Conservation (phyloP, 1,139 yeast species). For the Magnusiomyces sp. region DNA sequence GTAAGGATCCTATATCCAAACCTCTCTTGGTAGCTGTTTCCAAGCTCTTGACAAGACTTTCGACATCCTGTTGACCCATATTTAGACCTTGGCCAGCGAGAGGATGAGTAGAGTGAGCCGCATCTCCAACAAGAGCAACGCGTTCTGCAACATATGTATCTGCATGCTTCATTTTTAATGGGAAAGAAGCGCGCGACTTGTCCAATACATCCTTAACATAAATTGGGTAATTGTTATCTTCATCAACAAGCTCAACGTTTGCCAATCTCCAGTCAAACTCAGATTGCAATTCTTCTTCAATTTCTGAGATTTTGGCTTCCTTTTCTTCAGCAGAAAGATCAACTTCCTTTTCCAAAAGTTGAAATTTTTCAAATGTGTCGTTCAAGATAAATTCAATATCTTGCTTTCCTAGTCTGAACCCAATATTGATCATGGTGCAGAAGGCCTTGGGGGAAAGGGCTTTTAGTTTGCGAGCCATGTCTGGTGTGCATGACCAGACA, state of each 20-base stretch:
- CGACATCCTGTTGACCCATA: conserved; percentile 96
- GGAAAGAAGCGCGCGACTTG: conserved; percentile 77
- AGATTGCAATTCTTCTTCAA: background rate
- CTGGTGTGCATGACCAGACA: conserved; percentile 89
- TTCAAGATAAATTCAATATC: conserved; percentile 70
- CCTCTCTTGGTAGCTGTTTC: conserved; percentile 71
- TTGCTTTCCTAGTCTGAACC: conserved; percentile 63
- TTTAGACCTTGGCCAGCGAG: conserved; percentile 96
- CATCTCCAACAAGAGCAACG: conserved; percentile 91
- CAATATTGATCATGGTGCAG: conserved; percentile 72
- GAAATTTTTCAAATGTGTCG: conserved; percentile 29
- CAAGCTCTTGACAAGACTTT: conserved; percentile 56
- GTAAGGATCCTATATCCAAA: conserved; percentile 74
- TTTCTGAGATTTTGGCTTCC: background rate
- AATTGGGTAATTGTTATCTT: conserved; percentile 54
- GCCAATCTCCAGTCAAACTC: conserved; percentile 51
- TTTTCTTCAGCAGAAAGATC: background rate
- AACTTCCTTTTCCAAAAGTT: too few species aligned
- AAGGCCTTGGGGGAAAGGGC: conserved; percentile 55
- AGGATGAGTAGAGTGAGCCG: conserved; percentile 97
- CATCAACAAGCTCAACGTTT: conserved; percentile 35
- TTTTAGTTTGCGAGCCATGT: conserved; percentile 55
- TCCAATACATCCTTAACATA: conserved; percentile 50
- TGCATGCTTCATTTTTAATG: conserved; percentile 81
- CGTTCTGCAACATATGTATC: conserved; percentile 79